Conservation (phyloP, 805 yeast genomes). For the Spencermartinsiella europaea region DNA sequence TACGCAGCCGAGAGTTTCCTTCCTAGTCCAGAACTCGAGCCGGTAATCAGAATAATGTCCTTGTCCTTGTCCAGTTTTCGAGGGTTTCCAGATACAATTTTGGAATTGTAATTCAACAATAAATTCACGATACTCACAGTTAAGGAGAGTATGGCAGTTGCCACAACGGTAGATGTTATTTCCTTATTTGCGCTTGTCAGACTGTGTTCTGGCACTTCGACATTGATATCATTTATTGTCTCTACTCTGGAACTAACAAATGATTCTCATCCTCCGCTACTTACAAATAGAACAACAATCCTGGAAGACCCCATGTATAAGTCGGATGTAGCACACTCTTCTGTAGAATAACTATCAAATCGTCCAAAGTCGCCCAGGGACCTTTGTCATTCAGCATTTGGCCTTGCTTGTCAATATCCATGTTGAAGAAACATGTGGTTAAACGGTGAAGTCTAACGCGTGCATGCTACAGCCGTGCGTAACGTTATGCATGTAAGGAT, state of each 20-base stretch:
- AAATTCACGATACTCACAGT: constrained; percentile 7
- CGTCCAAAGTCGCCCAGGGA: constrained; percentile 8
- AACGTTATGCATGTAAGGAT: too few species aligned
- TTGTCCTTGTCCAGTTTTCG: constrained; percentile 13
- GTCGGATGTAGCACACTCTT: constrained; percentile 13
- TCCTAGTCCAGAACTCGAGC: constrained; percentile 82
- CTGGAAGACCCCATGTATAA: constrained; percentile 13
- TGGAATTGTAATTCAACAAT: constrained; percentile 3
- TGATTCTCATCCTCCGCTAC: too few species aligned
- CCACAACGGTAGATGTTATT: neutral
- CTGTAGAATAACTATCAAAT: constrained; percentile 3
- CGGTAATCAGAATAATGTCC: constrained; percentile 74
- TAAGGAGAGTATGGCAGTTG: constrained; percentile 1
- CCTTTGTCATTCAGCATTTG: constrained; percentile 2
- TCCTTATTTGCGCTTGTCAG: neutral
- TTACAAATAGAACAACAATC: neutral
- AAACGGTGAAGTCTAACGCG: too few species aligned
- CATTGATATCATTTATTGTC: too few species aligned
- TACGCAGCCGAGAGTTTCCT: constrained; percentile 51
- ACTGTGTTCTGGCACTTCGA: too few species aligned
- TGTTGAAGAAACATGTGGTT: too few species aligned
- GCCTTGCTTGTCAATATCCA: constrained; percentile 2
- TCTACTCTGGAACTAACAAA: too few species aligned
- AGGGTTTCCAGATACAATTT: constrained; percentile 8
- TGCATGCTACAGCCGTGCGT: too few species aligned